phyloP scores from a whole-genome alignment of 129 eudicot species.

The Centaurea solstitialis region DNA sequence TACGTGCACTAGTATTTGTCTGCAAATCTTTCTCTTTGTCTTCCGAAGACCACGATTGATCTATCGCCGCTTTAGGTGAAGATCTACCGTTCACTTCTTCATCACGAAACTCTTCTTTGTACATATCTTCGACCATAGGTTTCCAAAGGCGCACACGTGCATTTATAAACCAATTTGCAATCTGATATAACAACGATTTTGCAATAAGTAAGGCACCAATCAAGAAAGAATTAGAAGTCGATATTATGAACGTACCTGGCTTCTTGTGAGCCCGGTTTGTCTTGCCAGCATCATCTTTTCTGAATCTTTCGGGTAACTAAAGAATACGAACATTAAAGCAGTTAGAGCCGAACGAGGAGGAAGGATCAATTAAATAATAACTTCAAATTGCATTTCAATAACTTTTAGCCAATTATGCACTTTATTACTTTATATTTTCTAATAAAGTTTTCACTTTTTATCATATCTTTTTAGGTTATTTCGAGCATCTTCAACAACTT shows the following conservation, averaged over 20 bases:
- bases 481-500: no score
- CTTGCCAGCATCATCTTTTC: slow-evolving; percentile 90
- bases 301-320: slow-evolving; percentile 93
- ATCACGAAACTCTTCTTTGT: slow-evolving; percentile 88
- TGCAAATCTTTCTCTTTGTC: slow-evolving; percentile 52
- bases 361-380: not conserved
- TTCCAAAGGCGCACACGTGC: slow-evolving; percentile 99
- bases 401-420: not conserved
- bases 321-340: not conserved
- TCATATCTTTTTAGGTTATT: not conserved
- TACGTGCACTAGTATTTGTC: not conserved
- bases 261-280: slow-evolving; percentile 83
- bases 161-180: slow-evolving; percentile 96
- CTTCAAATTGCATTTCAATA: not conserved
- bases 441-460: not conserved
- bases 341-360: not conserved
- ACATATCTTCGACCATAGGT: slow-evolving; percentile 99
- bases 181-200: slow-evolving; percentile 45
- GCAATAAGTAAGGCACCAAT: not conserved
- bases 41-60: slow-evolving; percentile 42
- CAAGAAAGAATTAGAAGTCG: not conserved
- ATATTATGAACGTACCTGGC: slow-evolving; percentile 67
- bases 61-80: slow-evolving; percentile 43
- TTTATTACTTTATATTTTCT: not conserved
- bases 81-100: slow-evolving; percentile 43